Base-by-base conservation (phyloP, 2,329 filamentous ascomycete species). In the Xylariaceae sp. region DNA sequence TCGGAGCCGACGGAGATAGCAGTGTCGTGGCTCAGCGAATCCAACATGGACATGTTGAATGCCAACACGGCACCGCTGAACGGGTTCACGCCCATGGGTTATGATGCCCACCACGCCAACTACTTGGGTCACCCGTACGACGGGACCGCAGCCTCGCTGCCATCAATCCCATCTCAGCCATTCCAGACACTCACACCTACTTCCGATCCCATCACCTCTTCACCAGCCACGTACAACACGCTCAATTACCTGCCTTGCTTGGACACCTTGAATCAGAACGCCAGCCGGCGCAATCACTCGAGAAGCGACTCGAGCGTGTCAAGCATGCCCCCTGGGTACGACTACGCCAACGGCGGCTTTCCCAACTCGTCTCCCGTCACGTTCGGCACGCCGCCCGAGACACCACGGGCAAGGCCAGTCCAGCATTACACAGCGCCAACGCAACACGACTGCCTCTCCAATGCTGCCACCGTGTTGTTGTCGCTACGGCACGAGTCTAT, bases 371-470 rank as follows among this genome's bases (percentile, higher is more conserved):
- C 48, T 3, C 43, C 43, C 12, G 28, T 44, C 6, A 30, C 39
- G 3, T 50, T 50, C 18, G 41, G 48, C 23, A 50, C 48, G 15
- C 48, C 48, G 4, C 48, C 48, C 17, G 48, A 49, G 15, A 51
- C 48, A n/a, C 46, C 48, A 41, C 40, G 44, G 6, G 28, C 38
- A n/a, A 37, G 28, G 11, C 31, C 38, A 34, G 6, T 44, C 14
- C 41, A 42, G 9, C 31, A 14, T 26, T 46, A 41, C 34, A 21
- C 43, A 14, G 29, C 32, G 9, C 37, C 31, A 24, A 40, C 46
- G 27, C 43, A 43, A 17, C 49, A 51, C 37, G 43, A 50, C 24
- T 51, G 49, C 21, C 42, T 51, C 35, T 44, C 46, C 7, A 47
- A 48, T 14, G 47, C 49, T 11, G 39, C 49, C 16, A 38, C 42